These are phyloP conservation scores for Pseudognaphalium luteoalbum DNA, from an alignment of 129 eudicot species.

Conservation along the genomic window DNA sequence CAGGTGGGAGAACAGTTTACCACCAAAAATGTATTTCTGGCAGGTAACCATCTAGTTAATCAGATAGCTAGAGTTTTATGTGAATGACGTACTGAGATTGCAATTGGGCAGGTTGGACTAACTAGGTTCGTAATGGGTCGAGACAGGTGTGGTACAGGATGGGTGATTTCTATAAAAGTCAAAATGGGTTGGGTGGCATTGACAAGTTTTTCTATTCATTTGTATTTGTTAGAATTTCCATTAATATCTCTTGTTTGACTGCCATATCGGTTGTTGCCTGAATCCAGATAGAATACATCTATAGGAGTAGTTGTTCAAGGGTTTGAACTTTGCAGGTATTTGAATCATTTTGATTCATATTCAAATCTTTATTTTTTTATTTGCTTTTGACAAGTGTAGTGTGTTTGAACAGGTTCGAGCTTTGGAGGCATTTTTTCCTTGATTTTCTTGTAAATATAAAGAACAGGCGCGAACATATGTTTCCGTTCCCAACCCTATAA, in stretches of 20 bases:
- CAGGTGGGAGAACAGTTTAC: neutral
- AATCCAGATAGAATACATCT: neutral
- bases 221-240: neutral
- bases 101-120: neutral
- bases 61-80: neutral
- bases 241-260: neutral
- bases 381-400: neutral
- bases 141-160: neutral
- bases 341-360: neutral
- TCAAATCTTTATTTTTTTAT: neutral
- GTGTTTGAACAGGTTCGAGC: neutral
- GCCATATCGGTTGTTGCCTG: neutral
- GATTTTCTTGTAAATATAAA: neutral
- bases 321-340: conserved; percentile 3
- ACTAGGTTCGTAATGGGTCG: neutral
- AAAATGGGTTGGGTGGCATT: neutral
- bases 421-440: neutral
- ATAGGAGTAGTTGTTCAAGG: neutral
- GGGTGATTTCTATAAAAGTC: neutral
- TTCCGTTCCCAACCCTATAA: neutral
- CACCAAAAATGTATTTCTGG: neutral
- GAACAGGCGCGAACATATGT: neutral
- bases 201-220: neutral
- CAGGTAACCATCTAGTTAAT: conserved; percentile 11
- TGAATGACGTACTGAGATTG: neutral